Evolutionary conservation across 108 stramenopile species (phyloP).

Genomic region (Schizochytrium sp.): DNA sequence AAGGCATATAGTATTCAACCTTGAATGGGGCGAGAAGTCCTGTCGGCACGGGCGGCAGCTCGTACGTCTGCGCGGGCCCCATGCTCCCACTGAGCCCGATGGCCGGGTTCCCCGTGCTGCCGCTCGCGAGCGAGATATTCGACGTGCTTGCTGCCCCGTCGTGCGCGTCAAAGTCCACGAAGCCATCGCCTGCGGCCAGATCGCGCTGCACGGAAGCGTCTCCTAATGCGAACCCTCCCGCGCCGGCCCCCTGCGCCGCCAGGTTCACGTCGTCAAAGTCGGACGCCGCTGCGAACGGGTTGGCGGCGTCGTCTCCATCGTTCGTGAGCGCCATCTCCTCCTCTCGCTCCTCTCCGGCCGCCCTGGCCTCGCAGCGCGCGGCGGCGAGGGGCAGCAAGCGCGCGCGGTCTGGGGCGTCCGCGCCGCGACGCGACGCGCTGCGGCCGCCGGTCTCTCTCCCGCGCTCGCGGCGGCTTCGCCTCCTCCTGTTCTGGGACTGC

Average conservation of each 20-base stretch:
- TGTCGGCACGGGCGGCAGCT: neutral
- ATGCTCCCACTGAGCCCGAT: neutral
- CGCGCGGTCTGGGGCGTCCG: neutral
- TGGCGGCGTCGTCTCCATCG: neutral
- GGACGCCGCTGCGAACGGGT: neutral
- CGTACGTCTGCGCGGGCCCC: neutral
- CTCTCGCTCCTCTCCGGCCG: neutral
- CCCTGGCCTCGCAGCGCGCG: neutral
- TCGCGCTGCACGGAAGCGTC: too few relatives aligned
- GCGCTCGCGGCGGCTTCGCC: too few relatives aligned
- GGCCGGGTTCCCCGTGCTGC: neutral
- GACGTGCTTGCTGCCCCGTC: too few relatives aligned
- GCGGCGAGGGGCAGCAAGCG: neutral
- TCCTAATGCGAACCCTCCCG: too few relatives aligned
- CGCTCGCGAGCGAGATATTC: neutral
- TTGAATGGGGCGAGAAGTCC: neutral
- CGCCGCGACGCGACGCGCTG: neutral
- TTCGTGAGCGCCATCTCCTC: neutral
- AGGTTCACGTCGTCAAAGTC: neutral
- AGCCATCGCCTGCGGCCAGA: too few relatives aligned
- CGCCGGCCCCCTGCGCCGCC: neutral
- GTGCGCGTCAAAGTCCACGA: too few relatives aligned
- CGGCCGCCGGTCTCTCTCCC: too few relatives aligned
- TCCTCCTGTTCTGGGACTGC: too few relatives aligned
- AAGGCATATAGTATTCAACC: conserved; percentile 16